phyloP scores from a whole-genome alignment of 139 green algal genomes.

The Yamagishiella unicocca region DNA sequence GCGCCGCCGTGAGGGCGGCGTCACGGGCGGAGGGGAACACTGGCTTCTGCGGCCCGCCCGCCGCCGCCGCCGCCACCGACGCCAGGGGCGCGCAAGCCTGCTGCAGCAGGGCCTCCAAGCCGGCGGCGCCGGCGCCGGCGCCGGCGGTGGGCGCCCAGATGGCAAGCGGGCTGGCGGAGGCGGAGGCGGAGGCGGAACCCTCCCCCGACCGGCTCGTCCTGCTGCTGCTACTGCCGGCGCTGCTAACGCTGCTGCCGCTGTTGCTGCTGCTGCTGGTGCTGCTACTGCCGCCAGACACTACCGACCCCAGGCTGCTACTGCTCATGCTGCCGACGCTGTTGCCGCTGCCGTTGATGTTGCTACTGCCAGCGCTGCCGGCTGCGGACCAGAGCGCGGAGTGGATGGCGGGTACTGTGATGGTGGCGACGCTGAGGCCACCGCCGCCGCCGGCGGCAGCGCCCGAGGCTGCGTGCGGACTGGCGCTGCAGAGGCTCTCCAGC shows the following conservation, averaged over 20 bases:
- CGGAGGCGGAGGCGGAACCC: neutral
- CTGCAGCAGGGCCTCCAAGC: conserved; percentile 10
- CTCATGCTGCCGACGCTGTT: neutral
- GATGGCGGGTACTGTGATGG: neutral
- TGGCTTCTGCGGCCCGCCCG: neutral
- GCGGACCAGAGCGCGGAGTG: conserved; percentile 15
- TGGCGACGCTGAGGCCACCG: neutral
- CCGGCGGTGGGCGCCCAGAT: neutral
- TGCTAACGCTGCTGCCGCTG: neutral
- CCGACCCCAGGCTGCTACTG: conserved; percentile 6
- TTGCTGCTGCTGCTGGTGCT: neutral
- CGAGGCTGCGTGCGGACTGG: neutral
- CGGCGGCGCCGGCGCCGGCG: neutral
- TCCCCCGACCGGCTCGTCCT: neutral
- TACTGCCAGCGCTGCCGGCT: neutral
- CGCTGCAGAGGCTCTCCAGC: neutral
- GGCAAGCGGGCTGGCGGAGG: too few relatives aligned
- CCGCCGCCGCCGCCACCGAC: neutral
- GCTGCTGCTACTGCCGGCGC: neutral
- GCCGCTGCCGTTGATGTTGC: neutral
- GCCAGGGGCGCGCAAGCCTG: conserved; percentile 16
- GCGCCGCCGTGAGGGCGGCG: conserved; percentile 1
- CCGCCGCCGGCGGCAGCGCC: neutral
- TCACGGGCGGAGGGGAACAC: neutral
- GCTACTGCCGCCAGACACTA: neutral